Base-by-base conservation (phyloP, 1,139 yeast species). In the Yamadazyma sp. region DNA sequence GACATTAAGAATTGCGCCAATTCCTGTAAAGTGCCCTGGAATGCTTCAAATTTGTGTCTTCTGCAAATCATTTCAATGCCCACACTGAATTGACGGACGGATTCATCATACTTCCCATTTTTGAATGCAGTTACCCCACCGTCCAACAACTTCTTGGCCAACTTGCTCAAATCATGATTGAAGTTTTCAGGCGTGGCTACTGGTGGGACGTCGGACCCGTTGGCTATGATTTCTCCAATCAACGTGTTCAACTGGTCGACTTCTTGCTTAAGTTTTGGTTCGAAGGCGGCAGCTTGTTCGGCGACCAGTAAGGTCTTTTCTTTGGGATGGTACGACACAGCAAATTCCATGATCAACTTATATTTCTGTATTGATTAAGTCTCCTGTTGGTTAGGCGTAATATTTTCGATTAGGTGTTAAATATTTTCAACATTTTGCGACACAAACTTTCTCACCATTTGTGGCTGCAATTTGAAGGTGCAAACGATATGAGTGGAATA, bases 41-140 rank as follows among this genome's bases (percentile, higher is more conserved):
- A 86, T 9, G 90, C 72, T 59, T 92, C 98, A 75, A 90, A 89
- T 52, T 86, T 82, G 24, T 89, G 81, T 59, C 97, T 78, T 50
- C 86, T 80, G 45, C 77, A 66, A 14, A 90, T 85, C 80, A 89
- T 78, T 40, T 87, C 95, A 31, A 92, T 70, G 1, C 96, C 97
- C 43, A 88, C 68, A 8, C 82, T 61, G 53, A 86, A 79, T 52
- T 82, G 81, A 56, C 82, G 82, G 35, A 79, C 76, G 1, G 96
- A 89, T 13, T 88, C 97, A 4, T 67, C 69, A 47, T 73, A 73
- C 53, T 84, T 82, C 20, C 76, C 77, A 35, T 72, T 70, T 54
- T 82, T 78, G 56, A 86, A 73, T 8, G 83, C 70, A 33, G 70
- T 73, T 6, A 82, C 73, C 1, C 94, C 97, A 13, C 84, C 69